A percentile compares a stretch with the other conserved stretches of the same genome.
phyloP scores from a whole-genome alignment of 345 rosid genomes.

The Zanthoxylum bungeanum region DNA sequence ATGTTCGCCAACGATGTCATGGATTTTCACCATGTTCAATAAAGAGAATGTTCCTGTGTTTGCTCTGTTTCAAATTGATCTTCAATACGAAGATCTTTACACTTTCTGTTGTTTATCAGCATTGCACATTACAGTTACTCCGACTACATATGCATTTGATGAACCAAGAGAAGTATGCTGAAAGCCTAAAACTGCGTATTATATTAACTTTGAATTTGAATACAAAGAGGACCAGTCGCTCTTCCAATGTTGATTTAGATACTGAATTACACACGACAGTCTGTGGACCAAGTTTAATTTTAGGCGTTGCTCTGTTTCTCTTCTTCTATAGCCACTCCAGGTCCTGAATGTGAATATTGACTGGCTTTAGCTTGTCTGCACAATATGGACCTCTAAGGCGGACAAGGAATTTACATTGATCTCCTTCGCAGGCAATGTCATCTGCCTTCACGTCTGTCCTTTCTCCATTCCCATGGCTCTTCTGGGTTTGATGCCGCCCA shows the following conservation, averaged over 20 bases:
- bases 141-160: not conserved
- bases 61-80: not conserved
- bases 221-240: not conserved
- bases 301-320: not conserved
- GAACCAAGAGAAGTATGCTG: not conserved
- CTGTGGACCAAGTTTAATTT: not conserved
- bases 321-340: not conserved
- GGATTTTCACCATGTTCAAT: not conserved
- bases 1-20: not conserved
- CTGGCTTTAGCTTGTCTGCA: not conserved
- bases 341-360: not conserved
- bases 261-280: not conserved
- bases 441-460: constrained; percentile 47
- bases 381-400: not conserved
- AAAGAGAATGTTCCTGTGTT: not conserved
- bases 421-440: not conserved
- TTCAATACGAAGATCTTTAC: not conserved
- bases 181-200: not conserved
- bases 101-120: not conserved
- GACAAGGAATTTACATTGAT: not conserved
- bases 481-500: constrained; percentile 82
- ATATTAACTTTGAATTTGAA: not conserved
- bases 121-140: not conserved
- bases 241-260: not conserved
- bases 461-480: constrained; percentile 91